A percentile compares a stretch with the other conserved stretches of the same genome.
Conservation (phyloP, 164 flowering plant genomes). For the Nelumbo lutea region DNA sequence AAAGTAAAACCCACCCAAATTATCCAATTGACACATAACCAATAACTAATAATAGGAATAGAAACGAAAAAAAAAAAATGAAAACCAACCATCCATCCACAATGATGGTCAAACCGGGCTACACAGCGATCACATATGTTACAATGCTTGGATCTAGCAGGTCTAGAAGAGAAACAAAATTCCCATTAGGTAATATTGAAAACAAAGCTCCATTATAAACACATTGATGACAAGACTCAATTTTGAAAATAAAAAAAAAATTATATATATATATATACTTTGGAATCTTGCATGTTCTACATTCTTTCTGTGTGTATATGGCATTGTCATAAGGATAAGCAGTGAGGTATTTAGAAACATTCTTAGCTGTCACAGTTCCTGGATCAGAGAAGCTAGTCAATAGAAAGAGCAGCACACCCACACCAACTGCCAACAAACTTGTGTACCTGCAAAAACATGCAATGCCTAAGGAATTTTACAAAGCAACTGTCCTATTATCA, state of each 20-base stretch:
- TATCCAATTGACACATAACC: neutral
- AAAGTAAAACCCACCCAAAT: neutral
- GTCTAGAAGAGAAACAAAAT: conserved; percentile 40
- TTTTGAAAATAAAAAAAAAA: neutral
- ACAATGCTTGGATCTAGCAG: conserved; percentile 98
- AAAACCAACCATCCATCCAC: conserved; percentile 94
- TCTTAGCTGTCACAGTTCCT: conserved; percentile 72
- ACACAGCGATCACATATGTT: conserved; percentile 91
- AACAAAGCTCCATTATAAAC: neutral
- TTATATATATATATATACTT: conserved; percentile 45
- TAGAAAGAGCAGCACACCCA: conserved; percentile 76
- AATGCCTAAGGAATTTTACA: conserved; percentile 1
- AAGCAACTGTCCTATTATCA: neutral
- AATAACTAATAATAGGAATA: neutral
- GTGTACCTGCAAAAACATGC: conserved; percentile 58
- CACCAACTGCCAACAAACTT: conserved; percentile 75
- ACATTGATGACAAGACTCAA: neutral
- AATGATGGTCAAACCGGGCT: conserved; percentile 97
- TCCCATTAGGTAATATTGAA: conserved; percentile 12
- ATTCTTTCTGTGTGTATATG: conserved; percentile 72
- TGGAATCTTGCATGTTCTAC: conserved; percentile 81
- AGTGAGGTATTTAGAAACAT: conserved; percentile 64
- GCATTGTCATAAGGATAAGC: conserved; percentile 86
- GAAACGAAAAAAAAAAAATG: conserved; percentile 9
- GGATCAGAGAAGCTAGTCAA: conserved; percentile 98